These are phyloP conservation scores for Acacia melanoxylon DNA, from an alignment of 306 rosid genomes.

Conservation along the genomic window DNA sequence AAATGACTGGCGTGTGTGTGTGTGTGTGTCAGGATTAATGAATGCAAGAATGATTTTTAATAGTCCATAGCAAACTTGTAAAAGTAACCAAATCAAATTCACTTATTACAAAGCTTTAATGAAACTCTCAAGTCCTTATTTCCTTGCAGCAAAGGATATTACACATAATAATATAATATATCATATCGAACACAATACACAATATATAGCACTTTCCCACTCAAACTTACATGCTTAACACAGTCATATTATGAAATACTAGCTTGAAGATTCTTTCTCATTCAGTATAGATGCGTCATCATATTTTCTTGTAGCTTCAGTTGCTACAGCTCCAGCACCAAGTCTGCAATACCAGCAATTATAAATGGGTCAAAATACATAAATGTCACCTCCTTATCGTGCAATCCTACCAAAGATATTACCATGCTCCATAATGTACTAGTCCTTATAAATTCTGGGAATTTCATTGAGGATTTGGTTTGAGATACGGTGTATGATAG, in stretches of 20 bases:
- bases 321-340: constrained; percentile 90
- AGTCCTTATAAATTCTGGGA: constrained; percentile 10
- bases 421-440: constrained; percentile 23
- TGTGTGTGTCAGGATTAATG: neutral
- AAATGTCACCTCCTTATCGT: constrained; percentile 14
- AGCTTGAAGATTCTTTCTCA: constrained; percentile 31
- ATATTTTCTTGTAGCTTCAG: constrained; percentile 33
- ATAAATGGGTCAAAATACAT: constrained; percentile 34
- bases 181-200: constrained; percentile 26
- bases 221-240: constrained; percentile 32
- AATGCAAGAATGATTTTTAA: constrained; percentile 11
- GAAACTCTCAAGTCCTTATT: constrained; percentile 35
- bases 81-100: constrained; percentile 25
- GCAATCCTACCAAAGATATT: constrained; percentile 25
- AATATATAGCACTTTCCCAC: constrained; percentile 11
- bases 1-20: neutral
- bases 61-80: constrained; percentile 26
- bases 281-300: constrained; percentile 25
- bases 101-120: constrained; percentile 27
- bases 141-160: neutral
- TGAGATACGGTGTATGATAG: constrained; percentile 15
- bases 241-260: constrained; percentile 42
- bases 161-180: neutral
- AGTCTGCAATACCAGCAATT: constrained; percentile 60
- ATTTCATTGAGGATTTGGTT: constrained; percentile 2